Evolutionary conservation across 768 basidiomycete species (phyloP).

Genomic region (Lactarius sanguifluus): DNA sequence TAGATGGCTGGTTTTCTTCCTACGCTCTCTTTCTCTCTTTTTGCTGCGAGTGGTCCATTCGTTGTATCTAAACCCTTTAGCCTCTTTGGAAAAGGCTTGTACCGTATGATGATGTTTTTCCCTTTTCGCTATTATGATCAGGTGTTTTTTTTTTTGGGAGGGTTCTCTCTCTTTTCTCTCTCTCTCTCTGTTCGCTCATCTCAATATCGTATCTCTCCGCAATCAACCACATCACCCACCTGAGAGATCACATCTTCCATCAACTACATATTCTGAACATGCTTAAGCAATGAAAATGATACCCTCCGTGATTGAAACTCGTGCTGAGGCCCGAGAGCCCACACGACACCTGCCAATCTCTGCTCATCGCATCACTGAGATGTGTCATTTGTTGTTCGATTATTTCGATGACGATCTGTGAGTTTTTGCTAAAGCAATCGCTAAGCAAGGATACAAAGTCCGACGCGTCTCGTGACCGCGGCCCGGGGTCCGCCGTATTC

Average conservation of each 20-base stretch:
- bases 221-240: neutral
- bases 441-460: no score
- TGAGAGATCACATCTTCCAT: neutral
- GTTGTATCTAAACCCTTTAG: conserved; percentile 21
- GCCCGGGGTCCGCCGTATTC: no score
- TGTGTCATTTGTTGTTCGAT: no score
- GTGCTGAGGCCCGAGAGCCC: neutral
- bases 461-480: no score
- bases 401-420: no score
- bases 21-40: neutral
- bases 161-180: neutral
- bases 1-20: neutral
- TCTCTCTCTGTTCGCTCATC: neutral
- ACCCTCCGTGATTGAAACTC: neutral
- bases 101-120: conserved; percentile 10
- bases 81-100: conserved; percentile 17
- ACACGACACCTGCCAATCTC: no score
- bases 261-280: no score
- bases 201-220: neutral
- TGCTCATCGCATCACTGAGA: no score
- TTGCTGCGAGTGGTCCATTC: conserved; percentile 13
- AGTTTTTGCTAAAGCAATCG: no score
- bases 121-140: conserved; percentile 19
- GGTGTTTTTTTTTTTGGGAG: conserved; percentile 21
- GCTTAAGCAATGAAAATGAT: neutral